Percentiles rank a stretch among this genome's conserved stretches.
These are phyloP conservation scores for Berkeleyomyces rouxiae DNA, from an alignment of 2,329 filamentous ascomycete species.

Conservation along the genomic window DNA sequence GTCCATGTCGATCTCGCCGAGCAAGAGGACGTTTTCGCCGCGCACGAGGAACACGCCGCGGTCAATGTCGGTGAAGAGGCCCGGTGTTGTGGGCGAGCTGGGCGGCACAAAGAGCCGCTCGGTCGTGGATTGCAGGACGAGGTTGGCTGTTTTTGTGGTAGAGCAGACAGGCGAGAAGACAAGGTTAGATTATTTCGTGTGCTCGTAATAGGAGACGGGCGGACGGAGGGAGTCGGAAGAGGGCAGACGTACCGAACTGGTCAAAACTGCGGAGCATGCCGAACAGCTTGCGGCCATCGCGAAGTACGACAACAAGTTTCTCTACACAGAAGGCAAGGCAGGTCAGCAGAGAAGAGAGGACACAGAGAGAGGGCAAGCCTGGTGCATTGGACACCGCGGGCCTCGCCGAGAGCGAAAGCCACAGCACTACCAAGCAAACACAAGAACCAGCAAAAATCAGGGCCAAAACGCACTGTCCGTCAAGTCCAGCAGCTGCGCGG, in stretches of 20 bases:
- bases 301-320: conserved; percentile 80
- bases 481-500: conserved; percentile 83
- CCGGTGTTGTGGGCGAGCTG: conserved; percentile 27
- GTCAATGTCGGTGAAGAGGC: conserved; percentile 65
- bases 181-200: conserved; percentile 8
- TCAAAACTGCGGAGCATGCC: conserved; percentile 92
- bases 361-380: background rate
- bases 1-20: conserved; percentile 94
- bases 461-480: conserved; percentile 64
- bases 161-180: background rate
- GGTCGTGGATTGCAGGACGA: conserved; percentile 82
- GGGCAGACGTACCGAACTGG: conserved; percentile 62
- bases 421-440: background rate
- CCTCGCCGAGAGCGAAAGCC: background rate
- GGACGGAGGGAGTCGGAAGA: conserved; percentile 10
- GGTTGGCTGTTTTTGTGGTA: conserved; percentile 49
- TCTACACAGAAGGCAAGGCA: conserved; percentile 37
- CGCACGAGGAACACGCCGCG: conserved; percentile 82
- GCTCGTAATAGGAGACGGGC: background rate
- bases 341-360: background rate
- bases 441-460: background rate
- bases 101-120: conserved; percentile 62
- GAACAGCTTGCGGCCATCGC: conserved; percentile 86
- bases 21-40: conserved; percentile 89
- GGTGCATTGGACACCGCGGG: background rate